Percentiles rank a stretch among this genome's conserved stretches.
These are phyloP conservation scores for Telopea speciosissima DNA, from an alignment of 177 flowering plant genomes.

Conservation along the genomic window DNA sequence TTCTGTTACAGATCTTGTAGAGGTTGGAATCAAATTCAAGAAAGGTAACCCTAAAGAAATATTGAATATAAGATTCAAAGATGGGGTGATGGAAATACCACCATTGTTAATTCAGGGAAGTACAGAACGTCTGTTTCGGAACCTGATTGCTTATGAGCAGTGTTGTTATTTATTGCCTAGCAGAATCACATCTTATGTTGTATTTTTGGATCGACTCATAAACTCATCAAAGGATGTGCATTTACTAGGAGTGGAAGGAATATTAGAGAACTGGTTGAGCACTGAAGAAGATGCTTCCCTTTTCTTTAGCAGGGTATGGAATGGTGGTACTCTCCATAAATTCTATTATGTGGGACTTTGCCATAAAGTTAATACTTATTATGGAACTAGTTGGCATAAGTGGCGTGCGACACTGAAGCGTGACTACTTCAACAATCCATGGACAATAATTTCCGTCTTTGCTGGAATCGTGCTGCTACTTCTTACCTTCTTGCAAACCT, in stretches of 20 bases:
- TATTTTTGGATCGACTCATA: not conserved
- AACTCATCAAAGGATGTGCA: not conserved
- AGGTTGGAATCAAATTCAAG: constrained; percentile 1
- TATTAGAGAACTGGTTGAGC: not conserved
- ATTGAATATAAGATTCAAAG: not conserved
- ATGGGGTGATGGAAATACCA: constrained; percentile 3
- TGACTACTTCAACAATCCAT: not conserved
- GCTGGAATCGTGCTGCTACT: not conserved
- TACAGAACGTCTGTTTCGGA: not conserved
- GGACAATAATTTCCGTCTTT: not conserved
- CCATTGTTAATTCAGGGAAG: not conserved
- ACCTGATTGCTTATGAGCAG: constrained; percentile 9
- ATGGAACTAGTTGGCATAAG: not conserved
- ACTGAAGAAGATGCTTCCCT: not conserved
- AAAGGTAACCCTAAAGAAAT: not conserved
- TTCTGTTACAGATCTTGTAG: not conserved
- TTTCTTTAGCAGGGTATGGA: constrained; percentile 1
- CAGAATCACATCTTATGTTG: not conserved
- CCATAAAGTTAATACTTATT: not conserved
- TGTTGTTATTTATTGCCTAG: not conserved
- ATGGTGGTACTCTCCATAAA: not conserved
- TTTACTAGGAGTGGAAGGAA: not conserved
- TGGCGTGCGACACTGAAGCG: not conserved
- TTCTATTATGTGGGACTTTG: not conserved
- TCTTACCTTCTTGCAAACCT: not conserved